A percentile compares a stretch with the other conserved stretches of the same genome.
phyloP scores from a whole-genome alignment of 768 basidiomycete species.

The Flagelloscypha sp. region DNA sequence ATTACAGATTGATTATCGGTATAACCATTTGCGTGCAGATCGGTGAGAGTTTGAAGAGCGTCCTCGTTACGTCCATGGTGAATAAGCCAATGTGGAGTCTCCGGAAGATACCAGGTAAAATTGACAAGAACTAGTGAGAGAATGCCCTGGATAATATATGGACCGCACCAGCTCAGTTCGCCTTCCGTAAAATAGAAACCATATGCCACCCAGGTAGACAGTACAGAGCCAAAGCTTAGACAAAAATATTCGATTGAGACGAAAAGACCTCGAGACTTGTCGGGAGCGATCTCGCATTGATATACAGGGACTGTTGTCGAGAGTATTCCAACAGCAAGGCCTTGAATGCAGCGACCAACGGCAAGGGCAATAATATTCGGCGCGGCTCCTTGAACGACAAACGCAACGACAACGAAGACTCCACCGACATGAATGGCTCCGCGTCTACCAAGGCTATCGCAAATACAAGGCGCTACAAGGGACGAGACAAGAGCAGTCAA shows the following conservation, averaged over 20 bases:
- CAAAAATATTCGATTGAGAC: conserved; percentile 47
- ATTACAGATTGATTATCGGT: conserved; percentile 31
- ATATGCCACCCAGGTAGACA: conserved; percentile 42
- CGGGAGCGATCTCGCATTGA: conserved; percentile 41
- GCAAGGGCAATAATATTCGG: conserved; percentile 33
- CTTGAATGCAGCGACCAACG: conserved; percentile 37
- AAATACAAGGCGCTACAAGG: conserved; percentile 38
- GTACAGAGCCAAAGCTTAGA: conserved; percentile 41
- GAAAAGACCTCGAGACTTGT: conserved; percentile 41
- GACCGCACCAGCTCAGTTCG: conserved; percentile 48
- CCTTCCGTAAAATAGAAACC: conserved; percentile 40
- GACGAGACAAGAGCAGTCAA: conserved; percentile 42
- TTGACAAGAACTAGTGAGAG: conserved; percentile 37
- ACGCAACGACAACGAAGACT: conserved; percentile 38
- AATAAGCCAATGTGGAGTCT: conserved; percentile 48
- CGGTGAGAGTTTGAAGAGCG: conserved; percentile 45
- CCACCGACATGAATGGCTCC: conserved; percentile 44
- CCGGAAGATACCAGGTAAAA: conserved; percentile 42
- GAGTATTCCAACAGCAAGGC: conserved; percentile 41
- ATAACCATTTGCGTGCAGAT: conserved; percentile 47
- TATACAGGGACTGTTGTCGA: conserved; percentile 43
- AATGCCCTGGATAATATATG: conserved; percentile 44
- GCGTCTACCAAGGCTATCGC: conserved; percentile 42
- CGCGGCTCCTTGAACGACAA: conserved; percentile 42
- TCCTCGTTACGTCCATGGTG: conserved; percentile 44